phyloP scores from a whole-genome alignment of 768 basidiomycete species.

The Calocybe gangraenosa region DNA sequence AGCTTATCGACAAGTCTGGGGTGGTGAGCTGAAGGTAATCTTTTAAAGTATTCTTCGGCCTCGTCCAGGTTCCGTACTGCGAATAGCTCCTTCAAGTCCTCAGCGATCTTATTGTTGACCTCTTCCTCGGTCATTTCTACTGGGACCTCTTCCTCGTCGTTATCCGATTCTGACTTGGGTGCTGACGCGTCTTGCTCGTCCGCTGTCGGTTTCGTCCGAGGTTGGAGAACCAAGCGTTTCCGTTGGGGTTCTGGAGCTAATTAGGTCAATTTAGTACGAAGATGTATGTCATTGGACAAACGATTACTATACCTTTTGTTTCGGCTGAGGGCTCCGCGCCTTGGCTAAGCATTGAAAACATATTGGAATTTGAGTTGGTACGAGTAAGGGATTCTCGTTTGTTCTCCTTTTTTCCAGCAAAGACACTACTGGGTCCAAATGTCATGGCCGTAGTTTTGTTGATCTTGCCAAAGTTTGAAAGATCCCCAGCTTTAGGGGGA shows the following conservation, averaged over 20 bases:
- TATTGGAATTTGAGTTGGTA: constrained; percentile 76
- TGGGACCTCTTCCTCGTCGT: constrained; percentile 43
- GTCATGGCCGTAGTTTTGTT: constrained; percentile 59
- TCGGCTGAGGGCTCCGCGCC: constrained; percentile 54
- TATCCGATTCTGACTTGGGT: constrained; percentile 42
- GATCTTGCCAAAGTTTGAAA: constrained; percentile 88
- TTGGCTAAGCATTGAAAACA: constrained; percentile 83
- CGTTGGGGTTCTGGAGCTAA: constrained; percentile 53
- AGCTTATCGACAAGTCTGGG: constrained; percentile 70
- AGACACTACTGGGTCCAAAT: constrained; percentile 85
- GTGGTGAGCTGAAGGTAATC: constrained; percentile 63
- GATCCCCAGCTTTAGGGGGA: constrained; percentile 77
- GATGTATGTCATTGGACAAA: background rate
- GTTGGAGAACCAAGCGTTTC: constrained; percentile 68
- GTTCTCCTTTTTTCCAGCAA: constrained; percentile 64
- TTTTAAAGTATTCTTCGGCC: constrained; percentile 82
- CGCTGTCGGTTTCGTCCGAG: constrained; percentile 70
- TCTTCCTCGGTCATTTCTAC: constrained; percentile 60
- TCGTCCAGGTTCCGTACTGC: constrained; percentile 80
- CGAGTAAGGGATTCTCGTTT: constrained; percentile 77
- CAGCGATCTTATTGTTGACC: constrained; percentile 70
- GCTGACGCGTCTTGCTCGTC: constrained; percentile 16
- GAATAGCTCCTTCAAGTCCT: constrained; percentile 87
- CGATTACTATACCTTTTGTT: constrained; percentile 46
- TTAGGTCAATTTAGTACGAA: constrained; percentile 35